Evolutionary conservation across 164 flowering plant species (phyloP).

Genomic region (Malania oleifera): DNA sequence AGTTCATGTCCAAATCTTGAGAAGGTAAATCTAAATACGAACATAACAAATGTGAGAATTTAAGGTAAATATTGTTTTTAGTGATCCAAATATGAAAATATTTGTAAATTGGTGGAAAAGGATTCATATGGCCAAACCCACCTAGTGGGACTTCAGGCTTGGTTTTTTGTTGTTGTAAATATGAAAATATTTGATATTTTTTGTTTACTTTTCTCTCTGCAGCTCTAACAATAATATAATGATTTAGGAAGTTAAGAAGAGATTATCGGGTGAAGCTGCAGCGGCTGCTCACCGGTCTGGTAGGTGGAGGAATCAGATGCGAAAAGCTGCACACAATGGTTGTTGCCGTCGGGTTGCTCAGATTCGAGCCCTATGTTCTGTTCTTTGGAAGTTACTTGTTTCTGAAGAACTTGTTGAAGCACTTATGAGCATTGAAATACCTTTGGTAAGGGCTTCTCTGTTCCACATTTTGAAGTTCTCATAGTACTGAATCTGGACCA

Average conservation of each 20-base stretch:
- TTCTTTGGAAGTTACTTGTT: constrained; percentile 75
- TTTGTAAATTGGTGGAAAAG: no score
- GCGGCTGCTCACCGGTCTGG: constrained; percentile 86
- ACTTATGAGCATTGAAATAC: constrained; percentile 57
- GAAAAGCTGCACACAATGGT: constrained; percentile 95
- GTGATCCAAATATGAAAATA: no score
- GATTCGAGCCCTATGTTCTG: constrained; percentile 64
- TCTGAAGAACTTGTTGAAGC: constrained; percentile 73
- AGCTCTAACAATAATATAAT: background rate
- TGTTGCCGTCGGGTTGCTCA: constrained; percentile 95
- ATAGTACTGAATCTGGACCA: background rate
- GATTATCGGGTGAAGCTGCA: constrained; percentile 74
- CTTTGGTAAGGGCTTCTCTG: constrained; percentile 51
- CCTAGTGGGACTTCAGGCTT: no score
- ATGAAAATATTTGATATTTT: no score
- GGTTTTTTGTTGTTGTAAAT: no score
- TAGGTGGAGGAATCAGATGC: constrained; percentile 95
- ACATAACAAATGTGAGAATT: background rate
- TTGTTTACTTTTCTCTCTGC: no score
- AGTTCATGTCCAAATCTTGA: constrained; percentile 82
- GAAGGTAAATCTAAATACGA: constrained; percentile 49
- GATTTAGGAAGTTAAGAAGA: constrained; percentile 79
- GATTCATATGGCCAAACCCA: no score
- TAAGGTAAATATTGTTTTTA: no score
- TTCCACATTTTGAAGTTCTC: background rate